Conservation (phyloP, 2,329 filamentous ascomycete species). For the Pseudocercospora cruenta region DNA sequence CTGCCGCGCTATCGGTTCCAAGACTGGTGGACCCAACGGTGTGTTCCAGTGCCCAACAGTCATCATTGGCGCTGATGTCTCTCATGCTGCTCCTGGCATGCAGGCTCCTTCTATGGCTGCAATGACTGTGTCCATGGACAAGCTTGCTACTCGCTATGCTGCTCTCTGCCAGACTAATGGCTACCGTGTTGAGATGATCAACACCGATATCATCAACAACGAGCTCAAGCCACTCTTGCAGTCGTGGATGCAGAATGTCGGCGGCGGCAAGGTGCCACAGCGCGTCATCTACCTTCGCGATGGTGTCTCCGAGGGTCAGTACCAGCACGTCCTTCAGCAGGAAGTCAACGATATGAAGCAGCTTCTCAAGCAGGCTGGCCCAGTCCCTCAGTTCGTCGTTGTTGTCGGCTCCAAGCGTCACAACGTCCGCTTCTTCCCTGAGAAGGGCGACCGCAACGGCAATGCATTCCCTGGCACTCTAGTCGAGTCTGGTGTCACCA, state of each 20-base stretch:
- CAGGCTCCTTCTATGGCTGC: conserved; percentile 76
- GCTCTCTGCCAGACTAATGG: conserved; percentile 84
- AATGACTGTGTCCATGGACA: conserved; percentile 79
- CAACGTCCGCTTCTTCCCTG: conserved; percentile 89
- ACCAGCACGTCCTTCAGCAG: conserved; percentile 74
- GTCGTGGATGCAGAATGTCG: conserved; percentile 64
- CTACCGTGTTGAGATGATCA: conserved; percentile 77
- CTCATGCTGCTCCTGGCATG: conserved; percentile 74
- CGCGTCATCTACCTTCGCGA: conserved; percentile 92
- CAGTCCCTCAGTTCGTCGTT: conserved; percentile 73
- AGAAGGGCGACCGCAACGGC: conserved; percentile 70
- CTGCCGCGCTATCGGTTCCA: conserved; percentile 51
- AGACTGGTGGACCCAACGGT: conserved; percentile 38
- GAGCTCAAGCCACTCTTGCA: conserved; percentile 63
- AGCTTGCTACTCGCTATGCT: conserved; percentile 71
- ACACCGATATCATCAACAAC: conserved; percentile 64
- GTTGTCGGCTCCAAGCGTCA: conserved; percentile 92
- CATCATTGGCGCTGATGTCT: conserved; percentile 89
- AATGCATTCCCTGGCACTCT: conserved; percentile 87
- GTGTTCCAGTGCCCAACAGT: conserved; percentile 63
- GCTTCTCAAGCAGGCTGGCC: conserved; percentile 39
- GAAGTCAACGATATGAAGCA: conserved; percentile 75
- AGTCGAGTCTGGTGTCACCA: conserved; percentile 86
- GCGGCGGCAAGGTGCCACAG: conserved; percentile 61
- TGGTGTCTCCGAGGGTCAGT: conserved; percentile 87